A percentile compares a stretch with the other conserved stretches of the same genome.
Conservation (phyloP, 2,329 filamentous ascomycete genomes). For the Diplocarpon rosae region DNA sequence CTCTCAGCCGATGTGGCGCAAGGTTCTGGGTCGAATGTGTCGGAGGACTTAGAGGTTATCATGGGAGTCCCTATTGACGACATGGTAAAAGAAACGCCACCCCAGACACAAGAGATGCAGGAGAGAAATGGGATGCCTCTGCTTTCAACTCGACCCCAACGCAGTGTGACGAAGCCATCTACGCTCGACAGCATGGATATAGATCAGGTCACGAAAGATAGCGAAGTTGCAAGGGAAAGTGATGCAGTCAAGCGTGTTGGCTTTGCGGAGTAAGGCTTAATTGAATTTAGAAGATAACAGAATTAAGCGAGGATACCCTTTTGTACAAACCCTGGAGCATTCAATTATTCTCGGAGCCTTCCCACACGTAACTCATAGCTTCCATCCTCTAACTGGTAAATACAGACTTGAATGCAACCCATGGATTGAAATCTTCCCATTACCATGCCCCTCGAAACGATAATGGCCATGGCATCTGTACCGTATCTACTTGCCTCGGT, state of each 20-base stretch:
- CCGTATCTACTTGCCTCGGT: no score
- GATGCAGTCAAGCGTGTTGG: conserved; percentile 20
- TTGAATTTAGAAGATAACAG: not conserved
- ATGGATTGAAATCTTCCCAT: no score
- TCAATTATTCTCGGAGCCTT: no score
- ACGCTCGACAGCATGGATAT: conserved; percentile 25
- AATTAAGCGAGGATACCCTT: conserved; percentile 1
- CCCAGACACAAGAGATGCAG: conserved; percentile 20
- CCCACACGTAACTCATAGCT: no score
- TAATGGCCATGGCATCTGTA: no score
- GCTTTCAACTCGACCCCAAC: conserved; percentile 4
- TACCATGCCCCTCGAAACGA: no score
- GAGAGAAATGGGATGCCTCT: conserved; percentile 20
- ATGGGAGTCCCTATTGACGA: conserved; percentile 20
- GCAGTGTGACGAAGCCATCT: not conserved
- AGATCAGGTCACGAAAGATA: conserved; percentile 21
- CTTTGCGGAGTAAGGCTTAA: conserved; percentile 10
- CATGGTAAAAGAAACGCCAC: not conserved
- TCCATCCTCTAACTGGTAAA: no score
- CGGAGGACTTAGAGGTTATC: conserved; percentile 12
- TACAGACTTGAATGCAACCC: no score
- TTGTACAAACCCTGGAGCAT: not conserved
- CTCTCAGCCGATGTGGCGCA: not conserved
- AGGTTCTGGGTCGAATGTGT: not conserved
- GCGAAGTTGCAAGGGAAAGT: conserved; percentile 16